Conservation (phyloP, 75 land plant genomes). For the Chamaecyparis obtusa region DNA sequence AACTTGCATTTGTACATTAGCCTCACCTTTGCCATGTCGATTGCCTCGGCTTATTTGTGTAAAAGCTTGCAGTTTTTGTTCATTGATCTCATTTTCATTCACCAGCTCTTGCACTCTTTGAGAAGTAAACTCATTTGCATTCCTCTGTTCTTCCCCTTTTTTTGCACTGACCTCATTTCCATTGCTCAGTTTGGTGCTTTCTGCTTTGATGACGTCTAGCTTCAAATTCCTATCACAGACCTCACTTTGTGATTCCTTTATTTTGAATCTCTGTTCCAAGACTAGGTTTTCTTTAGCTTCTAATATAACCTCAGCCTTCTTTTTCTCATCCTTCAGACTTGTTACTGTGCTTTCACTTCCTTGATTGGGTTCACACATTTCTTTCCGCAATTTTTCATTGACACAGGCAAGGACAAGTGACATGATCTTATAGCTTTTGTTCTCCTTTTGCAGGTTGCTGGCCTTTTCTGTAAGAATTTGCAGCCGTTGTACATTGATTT, state of each 20-base stretch:
- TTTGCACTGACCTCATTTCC: no score
- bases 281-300: background rate
- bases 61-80: no score
- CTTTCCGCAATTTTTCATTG: background rate
- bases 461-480: background rate
- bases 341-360: background rate
- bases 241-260: background rate
- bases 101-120: background rate
- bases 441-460: background rate
- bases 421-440: background rate
- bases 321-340: conserved; percentile 6
- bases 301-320: background rate
- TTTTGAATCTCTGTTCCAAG: background rate
- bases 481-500: no score
- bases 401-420: conserved; percentile 3
- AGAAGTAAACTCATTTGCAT: background rate
- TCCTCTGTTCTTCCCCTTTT: background rate
- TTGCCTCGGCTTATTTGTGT: no score
- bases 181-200: background rate
- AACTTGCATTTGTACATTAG: background rate
- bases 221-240: background rate
- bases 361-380: background rate
- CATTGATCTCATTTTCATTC: background rate
- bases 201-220: background rate
- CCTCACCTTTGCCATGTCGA: no score